Evolutionary conservation across 78 protist genomes (phyloP).

Genomic region (slime mould (Dictyostelium discoideum)): dicty_2.7 NC_007089.4:2722501-2723000

Average conservation of each 20-base stretch:
- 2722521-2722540: neutral
- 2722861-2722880: neutral
- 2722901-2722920: conserved; percentile 29
- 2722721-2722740: conserved; percentile 33
- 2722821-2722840: too few relatives aligned
- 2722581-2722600: neutral
- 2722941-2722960: conserved; percentile 73
- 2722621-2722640: conserved; percentile 67
- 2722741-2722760: neutral
- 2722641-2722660: conserved; percentile 26
- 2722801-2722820: conserved; percentile 1
- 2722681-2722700: conserved; percentile 31
- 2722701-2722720: conserved; percentile 27
- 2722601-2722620: neutral
- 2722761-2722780: conserved; percentile 24
- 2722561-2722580: neutral
- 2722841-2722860: neutral
- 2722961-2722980: conserved; percentile 59
- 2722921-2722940: conserved; percentile 21
- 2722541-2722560: neutral
- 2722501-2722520: neutral
- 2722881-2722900: neutral
- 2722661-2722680: conserved; percentile 41
- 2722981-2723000: conserved; percentile 48
- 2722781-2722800: conserved; percentile 63